Conservation (phyloP, 2,329 filamentous ascomycete genomes). For the Colletotrichum siamense region DNA sequence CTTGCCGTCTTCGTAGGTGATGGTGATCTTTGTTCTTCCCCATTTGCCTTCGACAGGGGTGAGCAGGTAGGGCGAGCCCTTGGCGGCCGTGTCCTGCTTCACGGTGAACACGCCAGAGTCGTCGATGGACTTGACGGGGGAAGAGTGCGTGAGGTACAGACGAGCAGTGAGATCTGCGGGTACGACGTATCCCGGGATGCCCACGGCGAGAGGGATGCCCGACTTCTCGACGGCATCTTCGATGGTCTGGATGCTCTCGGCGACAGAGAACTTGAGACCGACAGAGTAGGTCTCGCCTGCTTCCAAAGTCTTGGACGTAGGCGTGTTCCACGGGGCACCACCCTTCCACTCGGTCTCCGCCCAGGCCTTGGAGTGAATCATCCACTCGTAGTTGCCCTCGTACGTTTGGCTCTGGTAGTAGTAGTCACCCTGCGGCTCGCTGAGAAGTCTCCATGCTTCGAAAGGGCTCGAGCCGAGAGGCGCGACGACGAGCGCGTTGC, state of each 20-base stretch:
- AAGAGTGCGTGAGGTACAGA: constrained; percentile 49
- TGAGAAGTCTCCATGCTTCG: constrained; percentile 61
- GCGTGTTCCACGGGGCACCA: constrained; percentile 56
- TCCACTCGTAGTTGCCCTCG: constrained; percentile 67
- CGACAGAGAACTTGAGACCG: constrained; percentile 57
- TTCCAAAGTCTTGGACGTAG: constrained; percentile 50
- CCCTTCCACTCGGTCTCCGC: constrained; percentile 61
- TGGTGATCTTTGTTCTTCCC: constrained; percentile 53
- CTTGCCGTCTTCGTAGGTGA: constrained; percentile 52
- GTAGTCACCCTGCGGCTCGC: constrained; percentile 45
- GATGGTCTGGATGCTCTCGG: constrained; percentile 44
- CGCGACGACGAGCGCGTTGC: constrained; percentile 59
- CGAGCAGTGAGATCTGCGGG: constrained; percentile 50
- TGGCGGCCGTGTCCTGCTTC: background rate
- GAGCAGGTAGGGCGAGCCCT: constrained; percentile 40
- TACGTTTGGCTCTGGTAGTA: constrained; percentile 60
- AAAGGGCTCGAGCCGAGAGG: constrained; percentile 51
- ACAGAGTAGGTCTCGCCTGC: constrained; percentile 51
- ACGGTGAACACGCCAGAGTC: constrained; percentile 38
- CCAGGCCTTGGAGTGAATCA: constrained; percentile 58
- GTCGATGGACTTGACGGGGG: constrained; percentile 43
- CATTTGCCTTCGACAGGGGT: constrained; percentile 48
- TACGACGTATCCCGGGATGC: constrained; percentile 61
- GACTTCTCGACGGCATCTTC: constrained; percentile 50
- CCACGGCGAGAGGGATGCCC: constrained; percentile 53